Evolutionary conservation across 2,329 filamentous ascomycete species (phyloP).

Genomic region (Stylonectria norvegica): DNA sequence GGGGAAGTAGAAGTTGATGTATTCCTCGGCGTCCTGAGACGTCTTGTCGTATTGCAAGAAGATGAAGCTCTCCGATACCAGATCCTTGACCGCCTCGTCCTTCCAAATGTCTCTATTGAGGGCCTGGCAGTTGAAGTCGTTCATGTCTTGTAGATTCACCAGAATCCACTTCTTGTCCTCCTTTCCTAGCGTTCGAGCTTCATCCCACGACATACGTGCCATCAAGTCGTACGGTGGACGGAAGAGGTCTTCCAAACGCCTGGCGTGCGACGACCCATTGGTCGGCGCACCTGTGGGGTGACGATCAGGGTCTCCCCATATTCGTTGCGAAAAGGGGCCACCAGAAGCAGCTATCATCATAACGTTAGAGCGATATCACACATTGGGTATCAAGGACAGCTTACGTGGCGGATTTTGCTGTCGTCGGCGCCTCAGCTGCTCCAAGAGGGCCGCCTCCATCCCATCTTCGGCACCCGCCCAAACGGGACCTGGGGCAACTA

Average conservation of each 20-base stretch:
- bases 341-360: constrained; percentile 17
- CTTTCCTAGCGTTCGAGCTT: constrained; percentile 80
- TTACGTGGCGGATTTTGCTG: constrained; percentile 30
- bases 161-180: constrained; percentile 90
- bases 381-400: constrained; percentile 7
- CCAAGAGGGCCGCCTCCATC: constrained; percentile 58
- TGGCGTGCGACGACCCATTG: constrained; percentile 63
- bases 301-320: constrained; percentile 33
- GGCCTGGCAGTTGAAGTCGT: constrained; percentile 90
- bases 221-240: constrained; percentile 91
- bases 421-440: constrained; percentile 57
- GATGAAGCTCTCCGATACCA: constrained; percentile 87
- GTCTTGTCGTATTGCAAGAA: constrained; percentile 93
- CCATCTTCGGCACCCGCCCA: constrained; percentile 50
- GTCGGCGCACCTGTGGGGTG: constrained; percentile 30
- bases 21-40: constrained; percentile 72
- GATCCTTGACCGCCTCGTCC: constrained; percentile 70
- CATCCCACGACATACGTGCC: constrained; percentile 73
- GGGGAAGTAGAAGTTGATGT: constrained; percentile 85
- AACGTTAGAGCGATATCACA: background rate
- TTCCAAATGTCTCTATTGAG: constrained; percentile 97
- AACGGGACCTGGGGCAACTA: constrained; percentile 64
- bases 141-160: constrained; percentile 91
- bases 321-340: constrained; percentile 39
- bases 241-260: constrained; percentile 84